phyloP scores from a whole-genome alignment of 371 early-diverging fungal species.

The Lichtheimia ornata region DNA sequence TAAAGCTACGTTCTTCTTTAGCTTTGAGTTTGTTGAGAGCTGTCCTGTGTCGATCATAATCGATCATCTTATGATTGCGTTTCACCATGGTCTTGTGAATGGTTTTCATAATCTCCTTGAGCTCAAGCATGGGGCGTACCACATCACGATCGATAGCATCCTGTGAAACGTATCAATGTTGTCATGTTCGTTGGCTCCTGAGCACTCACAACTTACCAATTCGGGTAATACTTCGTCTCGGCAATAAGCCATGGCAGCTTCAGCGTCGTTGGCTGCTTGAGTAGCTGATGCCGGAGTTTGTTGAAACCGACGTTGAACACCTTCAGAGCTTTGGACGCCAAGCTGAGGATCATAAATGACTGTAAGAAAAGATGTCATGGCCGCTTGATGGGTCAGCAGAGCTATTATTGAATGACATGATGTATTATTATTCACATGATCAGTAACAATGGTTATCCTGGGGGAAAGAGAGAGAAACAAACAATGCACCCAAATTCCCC shows the following conservation, averaged over 20 bases:
- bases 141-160: conserved; percentile 74
- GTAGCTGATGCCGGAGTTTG: conserved; percentile 61
- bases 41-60: conserved; percentile 80
- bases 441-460: neutral
- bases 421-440: neutral
- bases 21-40: conserved; percentile 66
- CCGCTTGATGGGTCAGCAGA: conserved; percentile 69
- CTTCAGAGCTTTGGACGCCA: conserved; percentile 27
- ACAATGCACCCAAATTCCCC: too few relatives aligned
- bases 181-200: neutral
- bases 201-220: conserved; percentile 46
- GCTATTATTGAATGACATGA: conserved; percentile 32
- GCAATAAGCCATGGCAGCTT: conserved; percentile 59
- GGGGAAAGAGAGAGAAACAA: neutral
- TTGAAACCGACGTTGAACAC: conserved; percentile 42
- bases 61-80: conserved; percentile 79
- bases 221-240: conserved; percentile 69
- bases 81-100: conserved; percentile 79
- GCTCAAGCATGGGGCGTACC: conserved; percentile 68
- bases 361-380: conserved; percentile 64
- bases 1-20: conserved; percentile 65
- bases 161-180: conserved; percentile 25
- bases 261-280: conserved; percentile 66
- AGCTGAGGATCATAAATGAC: conserved; percentile 57
- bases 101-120: conserved; percentile 62